These are phyloP conservation scores for Penicillium oxalicum DNA, from an alignment of 2,329 filamentous ascomycete species.

Conservation along the genomic window DNA sequence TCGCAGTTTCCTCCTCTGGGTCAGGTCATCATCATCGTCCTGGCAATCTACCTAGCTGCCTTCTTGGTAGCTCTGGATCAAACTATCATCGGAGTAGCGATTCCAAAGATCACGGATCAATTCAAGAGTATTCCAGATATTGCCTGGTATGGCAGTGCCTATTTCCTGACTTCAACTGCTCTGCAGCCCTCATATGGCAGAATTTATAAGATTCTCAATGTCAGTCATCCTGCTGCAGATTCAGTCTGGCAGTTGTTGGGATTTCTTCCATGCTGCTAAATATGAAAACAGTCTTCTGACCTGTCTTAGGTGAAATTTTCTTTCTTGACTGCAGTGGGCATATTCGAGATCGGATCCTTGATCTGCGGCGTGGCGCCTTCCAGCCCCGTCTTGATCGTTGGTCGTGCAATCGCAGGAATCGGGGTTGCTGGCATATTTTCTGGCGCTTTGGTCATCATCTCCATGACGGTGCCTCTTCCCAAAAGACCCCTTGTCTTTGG, in stretches of 20 bases:
- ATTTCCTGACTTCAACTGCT: constrained; percentile 11
- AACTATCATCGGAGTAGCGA: constrained; percentile 13
- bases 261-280: not conserved
- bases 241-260: not conserved
- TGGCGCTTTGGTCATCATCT: constrained; percentile 24
- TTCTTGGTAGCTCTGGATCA: constrained; percentile 24
- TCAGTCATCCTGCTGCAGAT: constrained; percentile 6
- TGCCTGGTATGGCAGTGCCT: constrained; percentile 15
- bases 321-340: constrained; percentile 28
- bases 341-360: constrained; percentile 25
- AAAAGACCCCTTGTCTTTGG: constrained; percentile 44
- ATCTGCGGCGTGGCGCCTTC: constrained; percentile 33
- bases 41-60: constrained; percentile 20
- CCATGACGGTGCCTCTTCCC: constrained; percentile 44
- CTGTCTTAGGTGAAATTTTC: constrained; percentile 24
- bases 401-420: constrained; percentile 32
- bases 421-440: constrained; percentile 33
- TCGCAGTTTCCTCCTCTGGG: constrained; percentile 15
- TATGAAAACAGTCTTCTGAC: not conserved
- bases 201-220: constrained; percentile 34
- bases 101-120: constrained; percentile 12
- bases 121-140: constrained; percentile 13
- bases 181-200: constrained; percentile 31
- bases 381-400: constrained; percentile 31
- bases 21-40: constrained; percentile 16